Evolutionary conservation across 352 stramenopile species (phyloP).

Genomic region (Phytophthora capsici): DNA sequence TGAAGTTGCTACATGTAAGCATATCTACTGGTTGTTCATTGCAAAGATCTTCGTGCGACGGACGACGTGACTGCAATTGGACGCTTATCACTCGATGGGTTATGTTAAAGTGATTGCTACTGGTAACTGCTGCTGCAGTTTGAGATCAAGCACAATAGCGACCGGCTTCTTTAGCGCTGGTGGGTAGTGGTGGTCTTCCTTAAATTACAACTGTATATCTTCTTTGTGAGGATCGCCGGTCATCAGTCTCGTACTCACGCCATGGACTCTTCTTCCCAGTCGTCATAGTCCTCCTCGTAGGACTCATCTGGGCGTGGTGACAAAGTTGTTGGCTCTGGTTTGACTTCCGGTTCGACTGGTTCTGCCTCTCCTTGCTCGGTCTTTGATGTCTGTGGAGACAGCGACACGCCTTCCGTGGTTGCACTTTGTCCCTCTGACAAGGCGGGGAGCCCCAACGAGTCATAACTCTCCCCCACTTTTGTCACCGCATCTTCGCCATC

Average conservation of each 20-base stretch:
- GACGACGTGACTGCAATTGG: conserved; percentile 10
- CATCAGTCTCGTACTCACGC: conserved; percentile 31
- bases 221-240: conserved; percentile 7
- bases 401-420: conserved; percentile 1
- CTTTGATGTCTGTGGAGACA: conserved; percentile 6
- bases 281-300: conserved; percentile 67
- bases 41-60: not conserved
- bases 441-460: conserved; percentile 64
- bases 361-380: conserved; percentile 4
- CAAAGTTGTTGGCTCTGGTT: not conserved
- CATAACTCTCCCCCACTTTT: conserved; percentile 64
- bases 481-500: not conserved
- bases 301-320: conserved; percentile 46
- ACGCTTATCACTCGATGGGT: not conserved
- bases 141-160: no score
- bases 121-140: no score
- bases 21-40: no score
- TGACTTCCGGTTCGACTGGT: not conserved
- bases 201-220: conserved; percentile 2
- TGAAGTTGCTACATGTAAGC: no score
- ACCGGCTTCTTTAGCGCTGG: not conserved
- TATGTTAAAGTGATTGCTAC: no score
- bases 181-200: not conserved
- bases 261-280: conserved; percentile 67
- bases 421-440: conserved; percentile 33